phyloP scores from a whole-genome alignment of 192 early-diverging fungal species.

The Coemansia sp. region DNA sequence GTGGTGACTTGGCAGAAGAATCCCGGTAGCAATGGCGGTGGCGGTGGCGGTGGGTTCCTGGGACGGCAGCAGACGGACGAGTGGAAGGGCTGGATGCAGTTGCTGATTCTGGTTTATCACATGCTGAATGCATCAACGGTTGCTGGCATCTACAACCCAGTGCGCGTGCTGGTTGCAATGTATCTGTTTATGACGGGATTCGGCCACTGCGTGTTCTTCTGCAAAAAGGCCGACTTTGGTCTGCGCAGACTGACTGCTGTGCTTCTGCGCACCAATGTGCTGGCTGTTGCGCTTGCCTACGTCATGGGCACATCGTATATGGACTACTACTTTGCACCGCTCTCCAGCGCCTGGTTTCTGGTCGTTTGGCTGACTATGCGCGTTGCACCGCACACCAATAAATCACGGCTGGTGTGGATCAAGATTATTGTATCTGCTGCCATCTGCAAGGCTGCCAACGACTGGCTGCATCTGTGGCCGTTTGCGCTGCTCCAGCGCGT shows the following conservation, averaged over 20 bases:
- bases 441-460: slow-evolving; percentile 16
- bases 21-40: too few relatives aligned
- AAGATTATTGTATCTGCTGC: slow-evolving; percentile 57
- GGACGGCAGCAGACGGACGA: slow-evolving; percentile 80
- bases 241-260: slow-evolving; percentile 63
- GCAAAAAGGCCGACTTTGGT: slow-evolving; percentile 68
- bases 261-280: slow-evolving; percentile 67
- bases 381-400: slow-evolving; percentile 54
- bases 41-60: slow-evolving; percentile 58
- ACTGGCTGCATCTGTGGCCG: slow-evolving; percentile 35
- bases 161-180: slow-evolving; percentile 72
- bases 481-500: slow-evolving; percentile 45
- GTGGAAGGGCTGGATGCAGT: slow-evolving; percentile 90
- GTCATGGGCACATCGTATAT: slow-evolving; percentile 70
- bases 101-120: slow-evolving; percentile 70
- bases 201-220: slow-evolving; percentile 75
- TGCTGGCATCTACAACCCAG: slow-evolving; percentile 67
- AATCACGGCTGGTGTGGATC: slow-evolving; percentile 49
- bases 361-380: slow-evolving; percentile 71
- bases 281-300: slow-evolving; percentile 65
- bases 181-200: slow-evolving; percentile 86
- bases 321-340: slow-evolving; percentile 78
- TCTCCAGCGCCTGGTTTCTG: slow-evolving; percentile 70
- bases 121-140: slow-evolving; percentile 65
- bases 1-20: slow-evolving; percentile 31